Base-by-base conservation (phyloP, 768 basidiomycete species). In the Lactifluus hygrophoroides region DNA sequence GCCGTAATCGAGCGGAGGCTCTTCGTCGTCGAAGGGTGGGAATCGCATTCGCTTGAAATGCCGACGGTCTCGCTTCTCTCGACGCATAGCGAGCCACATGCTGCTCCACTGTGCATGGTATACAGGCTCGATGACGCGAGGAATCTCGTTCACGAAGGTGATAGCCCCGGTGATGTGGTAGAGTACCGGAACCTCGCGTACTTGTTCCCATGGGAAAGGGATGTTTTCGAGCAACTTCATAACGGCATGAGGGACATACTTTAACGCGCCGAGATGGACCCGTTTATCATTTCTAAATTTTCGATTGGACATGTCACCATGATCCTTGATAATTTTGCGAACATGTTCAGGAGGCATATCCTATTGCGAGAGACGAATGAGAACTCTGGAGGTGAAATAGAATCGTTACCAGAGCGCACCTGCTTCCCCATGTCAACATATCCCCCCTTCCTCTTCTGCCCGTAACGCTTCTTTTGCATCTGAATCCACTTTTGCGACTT, bases 31-130 rank as follows among this genome's bases (percentile, higher is more conserved):
- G 69, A 98, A 99, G 0, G 95, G 96, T 23, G 96, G 96, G 75
- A 98, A 99, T 23, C 95, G 85, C 94, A 99, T 97, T 46, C 96
- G 91, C 77, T 99, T 99, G 78, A 99, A 99, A 72, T 99, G 96
- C 58, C 95, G 78, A 69, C 96, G 89, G 71, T 99, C 96, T 57
- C 96, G 83, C 77, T 99, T 99, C 75, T 99, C 96, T 61, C 96
- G 78, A 60, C 96, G 81, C 96, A 99, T 99, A 11, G 96, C 95
- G 46, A 99, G 77, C 96, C 96, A 99, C 96, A 99, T 99, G 5
- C 91, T 90, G 69, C 92, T 94, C 96, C 96, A 99, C 68, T 98
- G 96, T 1, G 96, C 93, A 71, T 99, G 96, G 72, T 96, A 98
- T 10, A 99, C 83, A 6, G 96, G 96, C 71, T 98, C 96, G 61